phyloP scores from a whole-genome alignment of 2,329 filamentous ascomycete genomes.

The Fusarium sambucinum region DNA sequence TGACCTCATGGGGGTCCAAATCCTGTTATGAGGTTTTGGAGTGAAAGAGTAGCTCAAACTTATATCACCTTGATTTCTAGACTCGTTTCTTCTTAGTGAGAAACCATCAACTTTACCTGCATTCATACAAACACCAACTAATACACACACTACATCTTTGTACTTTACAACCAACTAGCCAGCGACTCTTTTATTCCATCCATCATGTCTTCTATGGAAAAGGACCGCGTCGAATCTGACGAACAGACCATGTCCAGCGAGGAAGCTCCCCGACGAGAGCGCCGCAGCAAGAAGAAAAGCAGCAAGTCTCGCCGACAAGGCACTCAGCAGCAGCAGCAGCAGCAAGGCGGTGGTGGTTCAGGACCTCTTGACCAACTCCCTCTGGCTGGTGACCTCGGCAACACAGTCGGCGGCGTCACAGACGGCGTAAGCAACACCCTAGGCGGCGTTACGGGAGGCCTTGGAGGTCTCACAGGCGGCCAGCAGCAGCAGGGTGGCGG shows the following conservation, averaged over 20 bases:
- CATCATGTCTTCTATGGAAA: conserved; percentile 45
- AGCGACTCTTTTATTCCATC: conserved; percentile 14
- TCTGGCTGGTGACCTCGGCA: conserved; percentile 52
- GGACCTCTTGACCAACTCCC: conserved; percentile 55
- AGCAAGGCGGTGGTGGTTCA: conserved; percentile 16
- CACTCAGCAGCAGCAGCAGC: conserved; percentile 29
- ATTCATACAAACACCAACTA: conserved; percentile 13
- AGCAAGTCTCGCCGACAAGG: conserved; percentile 47
- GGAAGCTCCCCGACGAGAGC: conserved; percentile 43
- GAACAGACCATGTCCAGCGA: conserved; percentile 44
- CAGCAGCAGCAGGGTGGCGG: conserved; percentile 49
- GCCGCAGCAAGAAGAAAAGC: conserved; percentile 50
- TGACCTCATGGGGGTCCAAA: conserved; percentile 50
- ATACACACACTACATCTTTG: neutral
- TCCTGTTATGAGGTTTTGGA: conserved; percentile 45
- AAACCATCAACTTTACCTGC: neutral
- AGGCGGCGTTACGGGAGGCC: conserved; percentile 55
- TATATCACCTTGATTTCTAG: conserved; percentile 43
- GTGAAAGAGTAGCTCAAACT: conserved; percentile 28
- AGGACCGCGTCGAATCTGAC: conserved; percentile 48
- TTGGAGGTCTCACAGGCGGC: conserved; percentile 55
- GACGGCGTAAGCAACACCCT: conserved; percentile 58
- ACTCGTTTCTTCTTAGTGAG: conserved; percentile 21
- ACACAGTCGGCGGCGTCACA: conserved; percentile 56
- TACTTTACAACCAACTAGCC: neutral